These are phyloP conservation scores for Anaeromyces robustus DNA, from an alignment of 192 early-diverging fungal genomes.

Conservation along the genomic window DNA sequence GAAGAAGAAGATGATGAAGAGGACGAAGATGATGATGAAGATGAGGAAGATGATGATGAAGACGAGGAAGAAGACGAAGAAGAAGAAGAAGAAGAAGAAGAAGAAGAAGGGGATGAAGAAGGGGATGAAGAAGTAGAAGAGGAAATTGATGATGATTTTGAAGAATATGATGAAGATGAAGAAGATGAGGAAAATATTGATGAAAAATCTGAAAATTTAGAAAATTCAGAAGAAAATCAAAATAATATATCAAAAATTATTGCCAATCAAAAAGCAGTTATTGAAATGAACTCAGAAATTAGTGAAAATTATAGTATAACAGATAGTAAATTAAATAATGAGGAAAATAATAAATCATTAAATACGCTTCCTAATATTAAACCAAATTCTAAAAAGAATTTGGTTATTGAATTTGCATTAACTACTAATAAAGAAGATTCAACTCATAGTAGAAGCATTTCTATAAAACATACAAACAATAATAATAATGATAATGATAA, in stretches of 20 bases:
- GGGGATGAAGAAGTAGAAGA: neutral
- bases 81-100: neutral
- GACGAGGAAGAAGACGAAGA: conserved; percentile 4
- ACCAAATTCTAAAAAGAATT: neutral
- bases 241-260: neutral
- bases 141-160: neutral
- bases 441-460: too few relatives aligned
- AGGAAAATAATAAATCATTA: neutral
- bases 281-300: neutral
- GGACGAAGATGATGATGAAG: conserved; percentile 2
- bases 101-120: conserved; percentile 1
- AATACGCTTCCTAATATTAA: too few relatives aligned
- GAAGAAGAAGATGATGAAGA: conserved; percentile 6
- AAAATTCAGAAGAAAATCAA: neutral
- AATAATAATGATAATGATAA: too few relatives aligned
- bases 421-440: too few relatives aligned
- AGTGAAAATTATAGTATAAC: neutral
- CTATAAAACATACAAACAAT: too few relatives aligned
- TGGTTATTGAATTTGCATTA: neutral
- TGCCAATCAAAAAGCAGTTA: neutral
- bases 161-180: neutral
- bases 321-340: neutral
- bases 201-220: neutral
- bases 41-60: conserved; percentile 3
- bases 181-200: neutral